A percentile compares a stretch with the other conserved stretches of the same genome.
phyloP scores from a whole-genome alignment of 2,329 filamentous ascomycete genomes.

The Pseudocercospora fuligena region DNA sequence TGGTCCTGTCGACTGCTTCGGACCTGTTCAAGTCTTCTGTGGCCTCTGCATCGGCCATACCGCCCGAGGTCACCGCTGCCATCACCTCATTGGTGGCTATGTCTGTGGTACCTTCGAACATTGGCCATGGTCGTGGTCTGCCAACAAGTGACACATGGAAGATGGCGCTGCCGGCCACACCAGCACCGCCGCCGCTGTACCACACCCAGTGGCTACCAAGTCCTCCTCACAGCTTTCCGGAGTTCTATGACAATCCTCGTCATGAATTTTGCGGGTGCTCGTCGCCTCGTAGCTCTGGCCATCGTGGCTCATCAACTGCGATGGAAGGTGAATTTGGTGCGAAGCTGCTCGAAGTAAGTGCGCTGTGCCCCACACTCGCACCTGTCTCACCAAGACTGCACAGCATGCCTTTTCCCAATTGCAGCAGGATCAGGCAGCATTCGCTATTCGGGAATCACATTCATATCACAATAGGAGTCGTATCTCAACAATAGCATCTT shows the following conservation, averaged over 20 bases:
- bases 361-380: constrained; percentile 12
- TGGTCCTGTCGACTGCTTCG: background rate
- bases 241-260: background rate
- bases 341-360: constrained; percentile 26
- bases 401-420: constrained; percentile 25
- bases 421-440: constrained; percentile 18
- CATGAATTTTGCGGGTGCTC: background rate
- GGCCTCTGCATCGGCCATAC: background rate
- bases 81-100: background rate
- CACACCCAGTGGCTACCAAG: constrained; percentile 19
- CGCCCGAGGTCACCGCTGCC: background rate
- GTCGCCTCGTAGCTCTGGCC: constrained; percentile 4
- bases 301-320: background rate
- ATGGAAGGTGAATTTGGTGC: background rate
- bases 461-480: constrained; percentile 2
- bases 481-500: constrained; percentile 8
- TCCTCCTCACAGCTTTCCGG: background rate
- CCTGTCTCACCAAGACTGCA: constrained; percentile 20
- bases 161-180: constrained; percentile 5
- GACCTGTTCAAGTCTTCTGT: background rate
- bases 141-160: background rate
- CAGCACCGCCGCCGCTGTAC: constrained; percentile 21
- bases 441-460: constrained; percentile 8
- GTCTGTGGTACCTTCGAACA: background rate
- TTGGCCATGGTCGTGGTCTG: background rate